phyloP scores from a whole-genome alignment of 2,329 filamentous ascomycete species.

The Diaporthe vexans region DNA sequence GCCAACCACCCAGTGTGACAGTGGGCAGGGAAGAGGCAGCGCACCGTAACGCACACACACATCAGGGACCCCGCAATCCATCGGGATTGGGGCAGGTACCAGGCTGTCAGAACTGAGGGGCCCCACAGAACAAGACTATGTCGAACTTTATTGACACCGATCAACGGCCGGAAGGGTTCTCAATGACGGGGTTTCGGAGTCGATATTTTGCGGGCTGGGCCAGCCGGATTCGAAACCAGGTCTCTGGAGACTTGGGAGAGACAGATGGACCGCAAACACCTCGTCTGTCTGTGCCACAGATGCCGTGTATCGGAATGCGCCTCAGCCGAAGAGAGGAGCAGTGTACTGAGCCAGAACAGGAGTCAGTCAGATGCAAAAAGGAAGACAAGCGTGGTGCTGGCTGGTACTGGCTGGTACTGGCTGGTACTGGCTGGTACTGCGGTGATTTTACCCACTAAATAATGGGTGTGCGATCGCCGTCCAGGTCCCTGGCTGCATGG shows the following conservation, averaged over 20 bases:
- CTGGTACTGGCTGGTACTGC: neutral
- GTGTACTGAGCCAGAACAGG: neutral
- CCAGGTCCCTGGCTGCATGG: slow-evolving; percentile 17
- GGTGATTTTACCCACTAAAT: slow-evolving; percentile 24
- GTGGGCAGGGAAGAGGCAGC: neutral
- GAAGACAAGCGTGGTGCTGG: slow-evolving; percentile 1
- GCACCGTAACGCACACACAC: slow-evolving; percentile 7
- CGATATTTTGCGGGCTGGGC: neutral
- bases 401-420: too few species aligned
- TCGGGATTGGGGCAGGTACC: slow-evolving; percentile 8
- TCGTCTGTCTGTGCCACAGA: neutral
- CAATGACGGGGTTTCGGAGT: neutral
- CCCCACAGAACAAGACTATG: slow-evolving; percentile 28
- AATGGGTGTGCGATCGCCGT: slow-evolving; percentile 15
- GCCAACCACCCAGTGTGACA: slow-evolving; percentile 19
- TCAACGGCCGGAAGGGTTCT: neutral
- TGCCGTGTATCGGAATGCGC: slow-evolving; percentile 8
- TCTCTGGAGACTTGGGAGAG: too few species aligned
- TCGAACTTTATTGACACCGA: slow-evolving; percentile 26
- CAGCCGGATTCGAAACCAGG: neutral
- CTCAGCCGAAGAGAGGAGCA: slow-evolving; percentile 20
- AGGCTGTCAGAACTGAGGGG: slow-evolving; percentile 23
- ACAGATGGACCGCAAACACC: neutral
- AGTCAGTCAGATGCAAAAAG: slow-evolving; percentile 5
- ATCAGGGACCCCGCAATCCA: slow-evolving; percentile 21